phyloP scores from a whole-genome alignment of 2,329 filamentous ascomycete species.

The Ophioceras dolichostomum region DNA sequence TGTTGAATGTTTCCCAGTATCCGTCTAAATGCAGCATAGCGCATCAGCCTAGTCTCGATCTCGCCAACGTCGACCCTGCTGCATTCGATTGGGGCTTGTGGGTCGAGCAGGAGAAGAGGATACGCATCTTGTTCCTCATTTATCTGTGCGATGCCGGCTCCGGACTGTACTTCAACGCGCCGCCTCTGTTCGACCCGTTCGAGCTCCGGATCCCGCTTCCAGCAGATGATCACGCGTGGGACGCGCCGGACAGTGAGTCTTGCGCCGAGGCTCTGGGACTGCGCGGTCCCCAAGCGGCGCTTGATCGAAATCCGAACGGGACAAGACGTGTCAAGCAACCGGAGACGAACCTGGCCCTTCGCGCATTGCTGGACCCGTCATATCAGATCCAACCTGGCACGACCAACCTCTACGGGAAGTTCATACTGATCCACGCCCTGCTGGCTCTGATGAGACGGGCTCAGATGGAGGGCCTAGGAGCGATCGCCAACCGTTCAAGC shows the following conservation, averaged over 20 bases:
- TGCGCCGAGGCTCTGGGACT: constrained; percentile 57
- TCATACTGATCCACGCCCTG: constrained; percentile 59
- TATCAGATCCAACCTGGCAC: constrained; percentile 49
- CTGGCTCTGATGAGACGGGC: constrained; percentile 44
- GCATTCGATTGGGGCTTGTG: constrained; percentile 54
- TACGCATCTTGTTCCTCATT: constrained; percentile 51
- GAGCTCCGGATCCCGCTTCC: constrained; percentile 59
- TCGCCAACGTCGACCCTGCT: constrained; percentile 30
- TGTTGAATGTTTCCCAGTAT: constrained; percentile 40
- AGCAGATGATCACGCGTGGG: constrained; percentile 63
- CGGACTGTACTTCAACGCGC: constrained; percentile 60
- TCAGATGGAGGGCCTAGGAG: constrained; percentile 25
- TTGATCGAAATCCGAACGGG: constrained; percentile 45
- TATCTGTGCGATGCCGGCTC: constrained; percentile 53
- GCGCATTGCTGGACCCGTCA: constrained; percentile 44
- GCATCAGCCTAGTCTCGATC: constrained; percentile 41
- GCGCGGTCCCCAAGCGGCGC: constrained; percentile 41
- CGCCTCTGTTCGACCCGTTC: constrained; percentile 48
- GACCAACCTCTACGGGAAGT: constrained; percentile 64
- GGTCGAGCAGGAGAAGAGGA: constrained; percentile 60
- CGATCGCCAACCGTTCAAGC: constrained; percentile 25
- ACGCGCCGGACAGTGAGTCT: constrained; percentile 43
- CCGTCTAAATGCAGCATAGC: constrained; percentile 42
- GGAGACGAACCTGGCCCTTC: constrained; percentile 48
- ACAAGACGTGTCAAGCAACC: constrained; percentile 53